These are phyloP conservation scores for Penicillium longicatenatum DNA, from an alignment of 495 filamentous ascomycete genomes.

Conservation along the genomic window DNA sequence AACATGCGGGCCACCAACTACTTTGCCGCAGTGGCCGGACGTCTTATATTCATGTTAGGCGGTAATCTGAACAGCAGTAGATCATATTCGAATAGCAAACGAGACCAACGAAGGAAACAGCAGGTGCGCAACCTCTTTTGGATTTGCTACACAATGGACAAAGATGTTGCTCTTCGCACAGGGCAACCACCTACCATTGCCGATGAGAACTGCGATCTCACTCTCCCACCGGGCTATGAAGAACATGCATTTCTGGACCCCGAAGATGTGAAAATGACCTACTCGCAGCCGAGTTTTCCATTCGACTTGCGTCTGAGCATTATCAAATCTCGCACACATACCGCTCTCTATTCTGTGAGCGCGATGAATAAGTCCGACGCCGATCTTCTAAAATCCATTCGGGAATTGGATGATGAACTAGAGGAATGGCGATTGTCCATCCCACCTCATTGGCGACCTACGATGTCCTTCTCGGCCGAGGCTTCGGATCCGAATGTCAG, in stretches of 20 bases:
- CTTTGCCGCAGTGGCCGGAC: constrained; percentile 42
- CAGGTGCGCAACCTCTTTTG: constrained; percentile 55
- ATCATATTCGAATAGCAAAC: constrained; percentile 2
- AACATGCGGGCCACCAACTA: constrained; percentile 48
- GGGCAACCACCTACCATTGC: constrained; percentile 53
- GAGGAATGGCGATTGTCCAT: constrained; percentile 53
- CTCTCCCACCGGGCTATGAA: constrained; percentile 47
- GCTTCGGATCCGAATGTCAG: constrained; percentile 37
- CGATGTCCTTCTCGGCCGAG: constrained; percentile 42
- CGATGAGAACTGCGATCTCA: constrained; percentile 57
- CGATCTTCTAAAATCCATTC: constrained; percentile 53
- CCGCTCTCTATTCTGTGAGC: constrained; percentile 48
- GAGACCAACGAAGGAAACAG: constrained; percentile 19
- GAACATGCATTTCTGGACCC: constrained; percentile 34
- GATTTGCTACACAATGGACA: constrained; percentile 55
- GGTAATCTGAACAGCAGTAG: constrained; percentile 31
- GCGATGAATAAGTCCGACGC: constrained; percentile 52
- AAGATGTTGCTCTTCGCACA: constrained; percentile 51
- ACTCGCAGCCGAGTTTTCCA: constrained; percentile 42
- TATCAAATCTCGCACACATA: constrained; percentile 52
- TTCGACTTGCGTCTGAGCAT: constrained; percentile 52
- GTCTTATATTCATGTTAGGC: constrained; percentile 51
- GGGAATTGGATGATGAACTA: constrained; percentile 54
- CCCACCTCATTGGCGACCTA: constrained; percentile 44
- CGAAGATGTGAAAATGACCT: constrained; percentile 22